Percentiles rank a stretch among this genome's conserved stretches.
These are phyloP conservation scores for Scutellaria minor DNA, from an alignment of 257 asterid genomes.

Conservation along the genomic window DNA sequence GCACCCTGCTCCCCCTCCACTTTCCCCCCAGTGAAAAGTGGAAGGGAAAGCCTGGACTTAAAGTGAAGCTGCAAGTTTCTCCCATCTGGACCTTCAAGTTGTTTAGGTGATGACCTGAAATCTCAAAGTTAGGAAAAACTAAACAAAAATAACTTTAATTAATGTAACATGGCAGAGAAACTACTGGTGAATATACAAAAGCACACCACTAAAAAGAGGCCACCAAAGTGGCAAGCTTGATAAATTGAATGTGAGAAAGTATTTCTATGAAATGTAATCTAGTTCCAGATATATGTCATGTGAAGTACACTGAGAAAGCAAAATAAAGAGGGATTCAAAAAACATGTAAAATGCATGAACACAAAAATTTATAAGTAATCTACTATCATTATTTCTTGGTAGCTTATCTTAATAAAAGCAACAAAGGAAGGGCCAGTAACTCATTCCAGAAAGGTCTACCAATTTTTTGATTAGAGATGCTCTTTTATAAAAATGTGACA, in stretches of 20 bases:
- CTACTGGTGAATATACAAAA: neutral
- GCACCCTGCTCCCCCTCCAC: constrained; percentile 99
- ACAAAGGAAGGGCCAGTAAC: too few species aligned
- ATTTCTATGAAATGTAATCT: neutral
- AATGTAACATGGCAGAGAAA: neutral
- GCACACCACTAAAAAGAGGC: neutral
- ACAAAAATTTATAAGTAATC: neutral
- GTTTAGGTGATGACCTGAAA: constrained; percentile 83
- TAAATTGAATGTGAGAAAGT: neutral
- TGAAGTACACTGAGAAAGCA: neutral
- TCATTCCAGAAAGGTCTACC: neutral
- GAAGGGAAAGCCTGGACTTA: constrained; percentile 82
- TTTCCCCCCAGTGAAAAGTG: constrained; percentile 96
- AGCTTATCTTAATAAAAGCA: neutral
- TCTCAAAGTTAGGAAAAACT: constrained; percentile 24
- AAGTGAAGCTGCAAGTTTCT: constrained; percentile 90
- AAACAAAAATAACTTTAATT: neutral
- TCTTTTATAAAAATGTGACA: neutral
- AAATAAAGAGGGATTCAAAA: neutral
- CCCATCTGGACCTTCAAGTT: constrained; percentile 90
- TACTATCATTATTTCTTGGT: neutral
- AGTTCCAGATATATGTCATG: neutral
- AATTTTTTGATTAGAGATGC: neutral
- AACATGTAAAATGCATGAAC: too few species aligned
- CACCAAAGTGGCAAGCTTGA: constrained; percentile 1